phyloP scores from a whole-genome alignment of 192 early-diverging fungal genomes.

The Entomortierella lignicola region DNA sequence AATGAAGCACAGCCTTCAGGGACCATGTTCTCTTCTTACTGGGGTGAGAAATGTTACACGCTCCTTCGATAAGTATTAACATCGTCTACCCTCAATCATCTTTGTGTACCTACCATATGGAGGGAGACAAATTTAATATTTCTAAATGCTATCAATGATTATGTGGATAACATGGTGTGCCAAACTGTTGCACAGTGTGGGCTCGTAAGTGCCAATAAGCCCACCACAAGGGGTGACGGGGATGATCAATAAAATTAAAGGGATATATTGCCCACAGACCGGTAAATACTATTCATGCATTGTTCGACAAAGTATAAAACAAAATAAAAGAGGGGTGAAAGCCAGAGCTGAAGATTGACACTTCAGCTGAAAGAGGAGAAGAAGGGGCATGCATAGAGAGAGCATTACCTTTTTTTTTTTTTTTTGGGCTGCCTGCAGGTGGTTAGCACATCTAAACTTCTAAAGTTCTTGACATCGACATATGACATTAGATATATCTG shows the following conservation, averaged over 20 bases:
- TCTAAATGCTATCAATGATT: no score
- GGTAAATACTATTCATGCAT: slow-evolving; percentile 25
- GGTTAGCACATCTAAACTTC: neutral
- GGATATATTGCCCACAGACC: slow-evolving; percentile 6
- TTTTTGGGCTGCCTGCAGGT: neutral
- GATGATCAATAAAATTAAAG: slow-evolving; percentile 18
- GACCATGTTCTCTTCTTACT: neutral
- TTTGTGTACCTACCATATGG: neutral
- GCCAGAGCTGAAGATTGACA: neutral
- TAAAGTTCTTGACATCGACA: no score
- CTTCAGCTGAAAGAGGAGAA: neutral
- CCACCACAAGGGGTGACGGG: neutral
- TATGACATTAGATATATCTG: no score
- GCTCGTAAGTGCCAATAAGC: neutral
- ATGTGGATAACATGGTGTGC: neutral
- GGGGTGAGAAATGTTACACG: neutral
- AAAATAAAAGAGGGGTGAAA: slow-evolving; percentile 16
- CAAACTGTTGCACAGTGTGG: neutral
- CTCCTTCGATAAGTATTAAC: neutral
- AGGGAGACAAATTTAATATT: no score
- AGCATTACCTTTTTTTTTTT: neutral
- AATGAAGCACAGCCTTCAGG: slow-evolving; percentile 1
- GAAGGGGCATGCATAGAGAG: slow-evolving; percentile 2
- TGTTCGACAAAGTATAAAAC: slow-evolving; percentile 25
- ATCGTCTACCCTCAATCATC: neutral